Conservation (phyloP, 352 stramenopile species). For the Achlya hypogyna region DNA sequence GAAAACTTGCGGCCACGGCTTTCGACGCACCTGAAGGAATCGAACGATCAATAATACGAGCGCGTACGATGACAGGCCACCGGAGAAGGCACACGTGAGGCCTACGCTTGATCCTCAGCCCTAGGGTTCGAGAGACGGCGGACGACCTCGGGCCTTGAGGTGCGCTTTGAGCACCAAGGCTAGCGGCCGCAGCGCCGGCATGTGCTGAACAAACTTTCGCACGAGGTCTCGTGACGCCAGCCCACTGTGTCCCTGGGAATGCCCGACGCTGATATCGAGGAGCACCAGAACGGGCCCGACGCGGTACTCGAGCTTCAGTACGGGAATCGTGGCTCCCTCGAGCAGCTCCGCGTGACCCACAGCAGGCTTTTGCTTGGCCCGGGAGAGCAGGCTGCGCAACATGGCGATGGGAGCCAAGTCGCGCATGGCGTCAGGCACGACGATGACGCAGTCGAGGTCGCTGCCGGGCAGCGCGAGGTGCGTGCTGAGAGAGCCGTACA, state of each 20-base stretch:
- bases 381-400: slow-evolving; percentile 77
- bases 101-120: slow-evolving; percentile 29
- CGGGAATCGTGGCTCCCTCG: slow-evolving; percentile 90
- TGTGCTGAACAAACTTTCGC: slow-evolving; percentile 80
- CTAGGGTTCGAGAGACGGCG: not conserved
- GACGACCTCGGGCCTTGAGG: slow-evolving; percentile 44
- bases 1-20: not conserved
- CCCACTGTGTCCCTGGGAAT: slow-evolving; percentile 91
- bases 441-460: slow-evolving; percentile 95
- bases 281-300: slow-evolving; percentile 29
- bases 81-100: slow-evolving; percentile 90
- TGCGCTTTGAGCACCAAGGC: slow-evolving; percentile 92
- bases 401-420: slow-evolving; percentile 75
- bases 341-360: slow-evolving; percentile 90
- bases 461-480: slow-evolving; percentile 90
- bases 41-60: slow-evolving; percentile 92
- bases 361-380: slow-evolving; percentile 62
- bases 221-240: slow-evolving; percentile 88
- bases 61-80: slow-evolving; percentile 93
- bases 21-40: slow-evolving; percentile 76
- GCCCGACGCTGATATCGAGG: slow-evolving; percentile 92
- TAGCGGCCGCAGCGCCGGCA: slow-evolving; percentile 90
- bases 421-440: slow-evolving; percentile 72
- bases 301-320: slow-evolving; percentile 88
- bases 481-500: slow-evolving; percentile 96